A percentile compares a stretch with the other conserved stretches of the same genome.
phyloP scores from a whole-genome alignment of 768 basidiomycete species.

The Neoboletus subvelutipes region DNA sequence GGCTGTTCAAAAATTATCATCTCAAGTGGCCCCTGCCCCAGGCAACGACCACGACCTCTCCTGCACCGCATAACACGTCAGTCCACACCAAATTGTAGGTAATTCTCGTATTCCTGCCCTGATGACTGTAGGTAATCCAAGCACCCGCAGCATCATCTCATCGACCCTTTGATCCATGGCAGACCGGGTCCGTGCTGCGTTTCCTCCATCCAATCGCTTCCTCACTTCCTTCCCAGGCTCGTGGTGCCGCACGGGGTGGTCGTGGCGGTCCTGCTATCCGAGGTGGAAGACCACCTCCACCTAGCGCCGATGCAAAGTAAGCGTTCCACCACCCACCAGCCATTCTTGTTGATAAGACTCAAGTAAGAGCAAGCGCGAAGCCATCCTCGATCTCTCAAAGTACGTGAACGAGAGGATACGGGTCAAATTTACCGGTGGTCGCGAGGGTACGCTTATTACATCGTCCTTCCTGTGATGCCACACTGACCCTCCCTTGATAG shows the following conservation, averaged over 20 bases:
- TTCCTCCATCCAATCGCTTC: background rate
- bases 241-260: constrained; percentile 52
- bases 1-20: constrained; percentile 34
- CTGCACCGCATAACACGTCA: constrained; percentile 20
- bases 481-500: constrained; percentile 40
- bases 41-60: constrained; percentile 8
- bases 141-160: constrained; percentile 5
- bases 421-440: constrained; percentile 97
- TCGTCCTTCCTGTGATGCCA: background rate
- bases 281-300: constrained; percentile 17
- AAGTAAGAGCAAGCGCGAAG: constrained; percentile 68
- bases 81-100: constrained; percentile 12
- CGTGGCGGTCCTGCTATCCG: constrained; percentile 38
- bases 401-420: constrained; percentile 90
- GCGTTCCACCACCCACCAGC: constrained; percentile 7
- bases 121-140: constrained; percentile 17
- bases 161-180: constrained; percentile 20
- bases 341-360: constrained; percentile 31
- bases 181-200: constrained; percentile 30
- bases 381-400: constrained; percentile 92
- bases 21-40: background rate
- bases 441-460: constrained; percentile 65
- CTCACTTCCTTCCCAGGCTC: constrained; percentile 48
- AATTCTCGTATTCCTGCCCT: constrained; percentile 1
- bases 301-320: constrained; percentile 28